phyloP scores from a whole-genome alignment of 192 early-diverging fungal species.

The Coemansia sp. region DNA sequence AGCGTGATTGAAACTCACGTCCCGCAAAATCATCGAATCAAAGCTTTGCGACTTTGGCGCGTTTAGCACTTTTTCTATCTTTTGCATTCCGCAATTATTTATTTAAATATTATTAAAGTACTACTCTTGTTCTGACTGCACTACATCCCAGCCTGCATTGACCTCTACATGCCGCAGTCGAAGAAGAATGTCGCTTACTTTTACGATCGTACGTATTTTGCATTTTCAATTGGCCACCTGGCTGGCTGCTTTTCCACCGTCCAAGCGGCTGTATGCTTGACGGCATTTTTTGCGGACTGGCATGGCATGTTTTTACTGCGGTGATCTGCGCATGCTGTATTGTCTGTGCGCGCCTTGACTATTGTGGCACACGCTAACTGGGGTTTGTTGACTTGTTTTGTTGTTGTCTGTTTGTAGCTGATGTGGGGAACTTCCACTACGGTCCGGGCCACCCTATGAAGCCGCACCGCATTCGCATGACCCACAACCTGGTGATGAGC shows the following conservation, averaged over 20 bases:
- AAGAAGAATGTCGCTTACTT: constrained; percentile 55
- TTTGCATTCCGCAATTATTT: neutral
- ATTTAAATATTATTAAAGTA: neutral
- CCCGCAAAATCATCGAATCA: neutral
- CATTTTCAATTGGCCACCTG: neutral
- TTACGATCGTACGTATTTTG: constrained; percentile 47
- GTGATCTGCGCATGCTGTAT: neutral
- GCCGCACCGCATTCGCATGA: constrained; percentile 93
- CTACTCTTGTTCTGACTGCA: neutral
- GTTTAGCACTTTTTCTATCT: neutral
- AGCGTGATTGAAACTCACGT: neutral
- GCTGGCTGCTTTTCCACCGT: neutral
- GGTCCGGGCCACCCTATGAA: constrained; percentile 98
- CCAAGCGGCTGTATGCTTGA: too few species aligned
- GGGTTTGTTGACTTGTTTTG: neutral
- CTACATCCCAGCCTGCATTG: constrained; percentile 4
- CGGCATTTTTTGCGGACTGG: neutral
- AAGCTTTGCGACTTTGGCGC: neutral
- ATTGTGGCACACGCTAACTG: constrained; percentile 5
- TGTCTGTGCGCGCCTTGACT: constrained; percentile 10
- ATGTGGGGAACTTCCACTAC: constrained; percentile 86
- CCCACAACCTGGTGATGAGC: constrained; percentile 92
- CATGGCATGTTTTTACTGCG: neutral
- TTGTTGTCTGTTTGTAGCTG: constrained; percentile 27
- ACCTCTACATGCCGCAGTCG: constrained; percentile 18